Evolutionary conservation across 2,329 filamentous ascomycete genomes (phyloP), one percentile per base, ranked within the genome.

Genomic region (Talaromyces amestolkiae): DNA sequence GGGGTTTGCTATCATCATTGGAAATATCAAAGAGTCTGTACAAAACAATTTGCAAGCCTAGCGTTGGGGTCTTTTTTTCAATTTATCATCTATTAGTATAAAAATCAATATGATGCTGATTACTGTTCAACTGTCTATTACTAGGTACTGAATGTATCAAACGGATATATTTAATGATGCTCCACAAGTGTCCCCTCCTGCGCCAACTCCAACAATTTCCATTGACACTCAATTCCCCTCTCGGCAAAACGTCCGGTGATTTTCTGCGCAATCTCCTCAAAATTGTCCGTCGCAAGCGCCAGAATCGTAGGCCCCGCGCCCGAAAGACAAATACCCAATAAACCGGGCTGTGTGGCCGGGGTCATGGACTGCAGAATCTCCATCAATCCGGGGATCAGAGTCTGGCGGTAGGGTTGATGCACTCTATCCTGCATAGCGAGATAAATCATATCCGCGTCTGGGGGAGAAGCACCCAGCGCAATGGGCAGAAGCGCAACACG

Each of bases 361-460:
- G 91, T 97, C 83, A 98, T 93, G 67, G 90, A 94, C 76, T 92
- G 87, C 61, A 99, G 87, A 63, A 99, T 94, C 75, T 97, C 91
- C 17, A 91, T 90, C 65, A 99, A 85, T 0, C 94, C 95, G 1
- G 95, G 95, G 71, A 99, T 96, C 68, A 99, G 86, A 2, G 86
- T 90, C 79, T 95, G 90, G 63, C 95, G 90, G 82, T 99, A 98
- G 51, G 93, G 95, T 79, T 99, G 95, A 81, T 99, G 95, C 67
- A 99, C 88, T 80, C 93, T 96, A 82, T 99, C 95, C 81, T 98
- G 95, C 95, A 99, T 99, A 56, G 93, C 94, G 58, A 96, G 88
- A 81, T 96, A 96, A 77, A 99, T 99, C 78, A 96, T 90, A 72
- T 96, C 90, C 24, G 95, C 90, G 75, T 97, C 91, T 1, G 93